These are phyloP conservation scores for Maudiozyma barnettii DNA, from an alignment of 805 yeast species.

Conservation along the genomic window DNA sequence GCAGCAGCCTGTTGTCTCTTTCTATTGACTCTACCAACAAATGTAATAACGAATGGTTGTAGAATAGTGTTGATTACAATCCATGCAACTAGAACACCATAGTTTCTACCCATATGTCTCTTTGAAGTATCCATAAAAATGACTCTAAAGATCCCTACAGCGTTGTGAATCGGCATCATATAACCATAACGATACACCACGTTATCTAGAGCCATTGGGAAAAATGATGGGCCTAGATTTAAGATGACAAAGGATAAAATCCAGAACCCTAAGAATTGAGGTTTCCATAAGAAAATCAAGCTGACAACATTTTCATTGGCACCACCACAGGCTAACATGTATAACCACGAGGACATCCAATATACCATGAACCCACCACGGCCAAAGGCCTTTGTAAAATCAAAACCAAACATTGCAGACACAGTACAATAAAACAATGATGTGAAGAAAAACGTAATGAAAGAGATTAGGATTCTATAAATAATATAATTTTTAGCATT, in stretches of 20 bases:
- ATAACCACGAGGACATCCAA: slow-evolving; percentile 59
- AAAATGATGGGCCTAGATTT: slow-evolving; percentile 60
- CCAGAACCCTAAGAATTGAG: slow-evolving; percentile 66
- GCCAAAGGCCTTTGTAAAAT: slow-evolving; percentile 49
- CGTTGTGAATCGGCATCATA: slow-evolving; percentile 58
- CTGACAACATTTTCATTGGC: slow-evolving; percentile 58
- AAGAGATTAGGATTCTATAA: slow-evolving; percentile 43
- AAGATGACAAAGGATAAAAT: slow-evolving; percentile 56
- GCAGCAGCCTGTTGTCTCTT: slow-evolving; percentile 14
- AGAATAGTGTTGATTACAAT: slow-evolving; percentile 37
- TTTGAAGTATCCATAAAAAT: slow-evolving; percentile 47
- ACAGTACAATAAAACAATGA: slow-evolving; percentile 51
- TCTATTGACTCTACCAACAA: slow-evolving; percentile 32
- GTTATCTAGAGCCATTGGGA: slow-evolving; percentile 52
- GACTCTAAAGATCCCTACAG: slow-evolving; percentile 51
- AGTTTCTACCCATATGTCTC: slow-evolving; percentile 48
- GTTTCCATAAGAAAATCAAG: slow-evolving; percentile 40
- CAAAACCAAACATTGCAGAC: slow-evolving; percentile 58
- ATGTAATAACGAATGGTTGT: slow-evolving; percentile 37
- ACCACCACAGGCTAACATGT: slow-evolving; percentile 70
- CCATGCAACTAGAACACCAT: slow-evolving; percentile 55
- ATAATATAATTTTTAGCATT: slow-evolving; percentile 37
- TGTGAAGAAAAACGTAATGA: slow-evolving; percentile 43
- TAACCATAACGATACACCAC: slow-evolving; percentile 52
- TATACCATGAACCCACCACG: slow-evolving; percentile 61